A percentile compares a stretch with the other conserved stretches of the same genome.
phyloP scores from a whole-genome alignment of 257 asterid genomes.

The Anisodus tanguticus region DNA sequence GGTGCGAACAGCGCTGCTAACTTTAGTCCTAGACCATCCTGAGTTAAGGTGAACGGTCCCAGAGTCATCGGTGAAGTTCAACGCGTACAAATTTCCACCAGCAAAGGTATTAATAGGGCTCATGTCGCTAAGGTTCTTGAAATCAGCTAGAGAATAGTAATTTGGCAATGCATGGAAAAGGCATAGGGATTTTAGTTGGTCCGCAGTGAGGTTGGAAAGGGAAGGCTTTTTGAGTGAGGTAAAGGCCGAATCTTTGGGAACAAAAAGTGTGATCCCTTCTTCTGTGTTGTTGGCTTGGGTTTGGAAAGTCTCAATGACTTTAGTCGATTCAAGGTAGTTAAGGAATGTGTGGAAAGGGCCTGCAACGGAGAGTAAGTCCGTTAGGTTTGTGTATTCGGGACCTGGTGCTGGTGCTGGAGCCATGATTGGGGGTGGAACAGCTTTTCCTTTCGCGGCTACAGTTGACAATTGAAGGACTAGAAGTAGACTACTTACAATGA shows the following conservation, averaged over 20 bases:
- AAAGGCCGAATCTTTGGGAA: constrained; percentile 70
- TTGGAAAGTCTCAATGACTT: constrained; percentile 71
- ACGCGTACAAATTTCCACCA: constrained; percentile 49
- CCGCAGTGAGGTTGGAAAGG: constrained; percentile 65
- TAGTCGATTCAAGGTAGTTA: constrained; percentile 58
- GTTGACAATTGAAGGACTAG: constrained; percentile 39
- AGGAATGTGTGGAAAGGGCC: constrained; percentile 86
- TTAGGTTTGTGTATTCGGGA: constrained; percentile 65
- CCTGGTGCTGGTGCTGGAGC: constrained; percentile 78
- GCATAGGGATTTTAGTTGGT: constrained; percentile 64
- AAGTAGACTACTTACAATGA: constrained; percentile 29
- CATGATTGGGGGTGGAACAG: constrained; percentile 38
- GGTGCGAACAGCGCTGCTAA: constrained; percentile 73
- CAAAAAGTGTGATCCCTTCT: constrained; percentile 79
- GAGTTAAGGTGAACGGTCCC: constrained; percentile 64
- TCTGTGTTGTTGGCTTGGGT: constrained; percentile 75
- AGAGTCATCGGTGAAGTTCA: constrained; percentile 65
- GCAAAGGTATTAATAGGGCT: constrained; percentile 72
- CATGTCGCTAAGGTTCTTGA: constrained; percentile 67
- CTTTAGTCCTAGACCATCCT: constrained; percentile 73
- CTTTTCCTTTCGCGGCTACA: constrained; percentile 47
- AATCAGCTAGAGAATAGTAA: constrained; percentile 72
- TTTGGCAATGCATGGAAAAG: constrained; percentile 81
- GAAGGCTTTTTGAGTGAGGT: constrained; percentile 53
- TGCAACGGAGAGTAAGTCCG: constrained; percentile 67